A percentile compares a stretch with the other conserved stretches of the same genome.
Conservation (phyloP, 2,329 filamentous ascomycete species). For the Dryadomyces quercivorus region DNA sequence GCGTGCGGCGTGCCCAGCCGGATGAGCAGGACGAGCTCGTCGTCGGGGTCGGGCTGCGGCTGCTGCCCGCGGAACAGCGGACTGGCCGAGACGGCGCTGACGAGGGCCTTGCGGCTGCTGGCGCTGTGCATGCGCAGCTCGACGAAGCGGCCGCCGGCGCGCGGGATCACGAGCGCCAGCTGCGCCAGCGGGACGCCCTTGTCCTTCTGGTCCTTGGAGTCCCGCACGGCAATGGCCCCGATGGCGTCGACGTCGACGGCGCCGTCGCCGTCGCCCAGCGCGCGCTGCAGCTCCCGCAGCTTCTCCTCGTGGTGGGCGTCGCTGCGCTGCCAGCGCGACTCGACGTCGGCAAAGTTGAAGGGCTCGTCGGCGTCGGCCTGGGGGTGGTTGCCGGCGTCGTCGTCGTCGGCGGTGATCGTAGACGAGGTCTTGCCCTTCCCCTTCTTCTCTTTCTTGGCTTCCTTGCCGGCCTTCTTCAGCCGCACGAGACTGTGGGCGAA, state of each 20-base stretch:
- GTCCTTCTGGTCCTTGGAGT: neutral
- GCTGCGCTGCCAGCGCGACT: slow-evolving; percentile 12
- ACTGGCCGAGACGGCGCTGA: slow-evolving; percentile 12
- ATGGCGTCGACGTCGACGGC: slow-evolving; percentile 12
- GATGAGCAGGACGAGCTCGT: slow-evolving; percentile 41
- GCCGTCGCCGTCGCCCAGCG: slow-evolving; percentile 4
- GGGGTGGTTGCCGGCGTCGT: slow-evolving; percentile 2
- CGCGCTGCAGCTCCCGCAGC: slow-evolving; percentile 12
- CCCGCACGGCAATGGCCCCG: slow-evolving; percentile 8
- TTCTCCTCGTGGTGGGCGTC: slow-evolving; percentile 11
- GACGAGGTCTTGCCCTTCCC: neutral
- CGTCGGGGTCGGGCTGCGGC: slow-evolving; percentile 40
- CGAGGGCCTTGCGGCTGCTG: slow-evolving; percentile 11
- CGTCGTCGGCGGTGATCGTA: neutral
- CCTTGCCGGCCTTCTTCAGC: slow-evolving; percentile 7
- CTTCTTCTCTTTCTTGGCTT: neutral
- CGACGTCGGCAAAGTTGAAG: slow-evolving; percentile 12
- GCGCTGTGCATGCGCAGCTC: slow-evolving; percentile 15
- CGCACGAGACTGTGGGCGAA: slow-evolving; percentile 8
- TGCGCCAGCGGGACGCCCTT: slow-evolving; percentile 8
- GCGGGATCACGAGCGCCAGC: slow-evolving; percentile 13
- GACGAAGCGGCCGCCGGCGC: slow-evolving; percentile 12
- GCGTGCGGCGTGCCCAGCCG: slow-evolving; percentile 32
- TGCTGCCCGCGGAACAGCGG: slow-evolving; percentile 15
- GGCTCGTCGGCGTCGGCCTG: slow-evolving; percentile 7